Evolutionary conservation across 2,329 filamentous ascomycete genomes (phyloP), one percentile per base, ranked within the genome.

Genomic region (Harringtonia aguacate): DNA sequence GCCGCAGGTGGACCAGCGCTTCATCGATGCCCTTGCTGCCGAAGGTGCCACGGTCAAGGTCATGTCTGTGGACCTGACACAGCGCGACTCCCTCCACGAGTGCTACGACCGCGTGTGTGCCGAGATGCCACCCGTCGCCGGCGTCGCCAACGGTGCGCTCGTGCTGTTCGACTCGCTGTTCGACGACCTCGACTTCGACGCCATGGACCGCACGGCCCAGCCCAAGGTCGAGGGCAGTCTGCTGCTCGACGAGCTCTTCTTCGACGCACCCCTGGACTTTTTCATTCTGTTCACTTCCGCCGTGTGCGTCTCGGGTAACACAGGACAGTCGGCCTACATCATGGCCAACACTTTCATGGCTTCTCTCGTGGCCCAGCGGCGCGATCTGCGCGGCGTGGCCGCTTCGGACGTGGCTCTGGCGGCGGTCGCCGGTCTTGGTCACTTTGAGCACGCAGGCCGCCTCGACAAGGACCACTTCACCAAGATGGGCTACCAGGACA

Each of bases 391-490:
- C 44, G 44, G 1, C 50, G 51, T 4, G 64, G 63, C 4, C 55
- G 68, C 5, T 56, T 64, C 1, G 68, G 50, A 55, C 13, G 58
- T 72, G 2, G 55, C 72, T 46, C 57, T 72, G 8, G 61, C 64
- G 4, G 48, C 53, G 3, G 53, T 45, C 8, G 31, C 38, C 21
- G 35, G 30, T 36, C 17, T 40, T 13, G 44, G 39, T 21, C 27
- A 37, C 22, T 14, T 37, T 7, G 36, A 27, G 24, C 7, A 7
- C 24, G 7, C 10, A 10, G 24, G 10, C 24, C 24, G 10, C 7
- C 24, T 27, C 24, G 24, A 27, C 6, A 10, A 6, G 7, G 7
- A 27, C 24, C 7, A 10, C 24, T 27, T 27, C 7, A 7, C 24
- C 24, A 27, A 27, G 24, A 6, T 27, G 24, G n/a, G n/a, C n/a